Conservation (phyloP, 495 filamentous ascomycete species). For the Aspergillus biplanus region DNA sequence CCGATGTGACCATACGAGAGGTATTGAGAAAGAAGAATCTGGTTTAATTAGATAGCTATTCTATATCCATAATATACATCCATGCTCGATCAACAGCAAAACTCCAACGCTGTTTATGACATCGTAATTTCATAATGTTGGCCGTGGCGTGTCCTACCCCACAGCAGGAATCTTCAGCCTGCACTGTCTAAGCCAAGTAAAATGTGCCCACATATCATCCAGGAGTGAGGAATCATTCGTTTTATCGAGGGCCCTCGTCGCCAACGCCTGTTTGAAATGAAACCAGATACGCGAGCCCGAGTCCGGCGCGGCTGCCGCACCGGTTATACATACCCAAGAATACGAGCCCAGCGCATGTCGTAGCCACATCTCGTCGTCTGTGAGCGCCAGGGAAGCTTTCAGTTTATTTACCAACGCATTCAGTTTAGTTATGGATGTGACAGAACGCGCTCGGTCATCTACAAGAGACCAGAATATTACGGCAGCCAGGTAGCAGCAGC, state of each 20-base stretch:
- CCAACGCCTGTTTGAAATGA: not conserved
- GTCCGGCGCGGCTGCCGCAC: not conserved
- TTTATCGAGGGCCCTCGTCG: conserved; percentile 4
- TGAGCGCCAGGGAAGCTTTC: not conserved
- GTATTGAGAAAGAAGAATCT: conserved; percentile 1
- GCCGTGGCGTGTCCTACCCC: too few relatives aligned
- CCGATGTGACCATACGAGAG: not conserved
- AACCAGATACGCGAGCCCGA: not conserved
- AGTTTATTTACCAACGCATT: not conserved
- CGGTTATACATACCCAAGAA: conserved; percentile 3
- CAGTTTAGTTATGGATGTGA: not conserved
- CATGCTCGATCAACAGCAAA: too few relatives aligned
- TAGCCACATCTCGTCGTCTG: not conserved
- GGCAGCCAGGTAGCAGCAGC: conserved; percentile 1
- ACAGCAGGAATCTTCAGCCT: too few relatives aligned
- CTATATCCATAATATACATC: too few relatives aligned
- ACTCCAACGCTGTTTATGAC: too few relatives aligned
- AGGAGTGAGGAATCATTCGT: too few relatives aligned
- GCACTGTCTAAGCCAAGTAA: too few relatives aligned
- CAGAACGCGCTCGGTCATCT: not conserved
- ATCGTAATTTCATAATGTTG: too few relatives aligned
- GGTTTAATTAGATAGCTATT: not conserved
- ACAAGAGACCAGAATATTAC: not conserved
- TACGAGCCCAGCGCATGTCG: not conserved
- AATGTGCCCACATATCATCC: too few relatives aligned